Conservation (phyloP, 495 filamentous ascomycete species). For the Amorphotheca resinae region DNA sequence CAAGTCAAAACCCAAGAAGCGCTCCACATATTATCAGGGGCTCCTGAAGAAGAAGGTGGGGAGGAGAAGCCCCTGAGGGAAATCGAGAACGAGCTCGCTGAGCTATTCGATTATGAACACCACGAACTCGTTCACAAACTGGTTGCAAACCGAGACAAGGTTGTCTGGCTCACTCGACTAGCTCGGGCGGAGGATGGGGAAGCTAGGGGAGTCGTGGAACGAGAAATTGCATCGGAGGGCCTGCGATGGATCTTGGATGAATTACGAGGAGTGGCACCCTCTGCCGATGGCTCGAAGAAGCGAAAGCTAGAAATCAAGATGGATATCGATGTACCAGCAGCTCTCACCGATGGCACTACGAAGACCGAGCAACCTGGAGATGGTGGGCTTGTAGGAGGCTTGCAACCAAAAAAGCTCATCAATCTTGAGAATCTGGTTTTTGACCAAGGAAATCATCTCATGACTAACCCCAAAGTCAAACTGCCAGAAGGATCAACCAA, state of each 20-base stretch:
- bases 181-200: slow-evolving; percentile 71
- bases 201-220: slow-evolving; percentile 66
- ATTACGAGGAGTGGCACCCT: slow-evolving; percentile 49
- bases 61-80: slow-evolving; percentile 76
- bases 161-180: slow-evolving; percentile 91
- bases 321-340: slow-evolving; percentile 75
- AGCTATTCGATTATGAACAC: slow-evolving; percentile 93
- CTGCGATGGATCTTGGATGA: slow-evolving; percentile 79
- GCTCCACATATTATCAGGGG: slow-evolving; percentile 64
- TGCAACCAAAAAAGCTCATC: slow-evolving; percentile 77
- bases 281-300: slow-evolving; percentile 43
- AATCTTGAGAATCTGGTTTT: slow-evolving; percentile 95
- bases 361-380: slow-evolving; percentile 35
- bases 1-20: slow-evolving; percentile 78
- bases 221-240: slow-evolving; percentile 82
- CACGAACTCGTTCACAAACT: slow-evolving; percentile 86
- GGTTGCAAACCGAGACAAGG: slow-evolving; percentile 80
- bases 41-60: slow-evolving; percentile 55
- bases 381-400: slow-evolving; percentile 57
- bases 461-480: slow-evolving; percentile 93
- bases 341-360: slow-evolving; percentile 32
- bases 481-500: slow-evolving; percentile 94
- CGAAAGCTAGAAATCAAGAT: slow-evolving; percentile 80
- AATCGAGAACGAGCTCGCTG: slow-evolving; percentile 96
- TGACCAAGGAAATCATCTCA: slow-evolving; percentile 94